Percentiles rank a stretch among this genome's conserved stretches.
Evolutionary conservation across 1,139 yeast genomes (phyloP).

Genomic region (Hemisphaericaspora lyxosophila): DNA sequence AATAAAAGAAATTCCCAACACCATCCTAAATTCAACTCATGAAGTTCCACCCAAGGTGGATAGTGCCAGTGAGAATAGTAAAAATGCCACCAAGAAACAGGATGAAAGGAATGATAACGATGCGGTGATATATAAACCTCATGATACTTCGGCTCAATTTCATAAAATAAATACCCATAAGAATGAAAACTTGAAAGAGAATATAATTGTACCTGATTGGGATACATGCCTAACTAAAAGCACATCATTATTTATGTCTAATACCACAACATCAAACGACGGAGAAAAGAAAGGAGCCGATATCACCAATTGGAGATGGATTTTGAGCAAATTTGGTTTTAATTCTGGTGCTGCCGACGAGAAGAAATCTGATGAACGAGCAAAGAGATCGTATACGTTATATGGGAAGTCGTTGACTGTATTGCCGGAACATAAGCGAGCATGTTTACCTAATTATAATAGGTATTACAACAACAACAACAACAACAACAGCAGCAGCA

Average conservation of each 20-base stretch:
- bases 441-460: conserved; percentile 45
- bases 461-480: conserved; percentile 22
- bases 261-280: conserved; percentile 18
- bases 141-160: conserved; percentile 42
- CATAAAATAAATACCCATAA: conserved; percentile 47
- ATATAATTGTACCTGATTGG: conserved; percentile 48
- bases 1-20: conserved; percentile 25
- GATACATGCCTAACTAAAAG: conserved; percentile 37
- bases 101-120: conserved; percentile 33
- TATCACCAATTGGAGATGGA: conserved; percentile 33
- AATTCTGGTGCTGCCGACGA: conserved; percentile 22
- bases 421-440: conserved; percentile 39
- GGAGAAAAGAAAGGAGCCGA: conserved; percentile 5
- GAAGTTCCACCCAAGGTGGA: conserved; percentile 23
- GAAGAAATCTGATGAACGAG: conserved; percentile 33
- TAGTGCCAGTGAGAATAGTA: too few relatives aligned
- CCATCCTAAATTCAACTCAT: conserved; percentile 36
- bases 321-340: conserved; percentile 39
- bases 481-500: background rate
- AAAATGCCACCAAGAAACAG: conserved; percentile 35
- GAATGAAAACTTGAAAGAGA: conserved; percentile 43
- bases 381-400: conserved; percentile 41
- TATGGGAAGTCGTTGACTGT: conserved; percentile 42
- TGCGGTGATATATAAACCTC: conserved; percentile 50
- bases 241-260: conserved; percentile 17